Evolutionary conservation across 257 asterid genomes (phyloP).

Genomic region (Scutellaria barbata): DNA sequence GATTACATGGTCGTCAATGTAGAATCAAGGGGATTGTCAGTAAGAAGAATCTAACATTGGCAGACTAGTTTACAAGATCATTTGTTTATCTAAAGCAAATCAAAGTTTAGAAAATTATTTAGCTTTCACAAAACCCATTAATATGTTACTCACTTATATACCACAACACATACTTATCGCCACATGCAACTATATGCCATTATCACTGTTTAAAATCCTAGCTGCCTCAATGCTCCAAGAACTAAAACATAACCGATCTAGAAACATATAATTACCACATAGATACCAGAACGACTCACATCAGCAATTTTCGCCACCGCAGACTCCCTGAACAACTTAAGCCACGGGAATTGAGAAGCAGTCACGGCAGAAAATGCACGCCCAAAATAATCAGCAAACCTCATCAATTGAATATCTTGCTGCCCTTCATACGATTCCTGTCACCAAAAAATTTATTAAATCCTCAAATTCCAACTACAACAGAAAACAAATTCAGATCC

Average conservation of each 20-base stretch:
- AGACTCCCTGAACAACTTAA: constrained; percentile 85
- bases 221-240: background rate
- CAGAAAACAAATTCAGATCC: constrained; percentile 19
- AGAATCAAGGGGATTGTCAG: background rate
- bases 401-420: constrained; percentile 81
- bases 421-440: constrained; percentile 82
- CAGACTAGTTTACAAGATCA: no score
- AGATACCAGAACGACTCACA: constrained; percentile 52
- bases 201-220: background rate
- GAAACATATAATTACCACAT: background rate
- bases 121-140: no score
- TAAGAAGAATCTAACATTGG: background rate
- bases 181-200: constrained; percentile 25
- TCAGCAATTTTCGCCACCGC: constrained; percentile 64
- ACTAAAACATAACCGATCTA: constrained; percentile 3
- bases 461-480: constrained; percentile 1
- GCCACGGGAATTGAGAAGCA: constrained; percentile 87
- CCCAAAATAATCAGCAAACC: constrained; percentile 93
- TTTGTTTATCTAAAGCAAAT: no score
- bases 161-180: background rate
- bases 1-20: background rate
- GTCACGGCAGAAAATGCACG: constrained; percentile 80
- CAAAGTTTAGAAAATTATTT: no score
- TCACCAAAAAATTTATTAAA: background rate
- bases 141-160: background rate